A percentile compares a stretch with the other conserved stretches of the same genome.
phyloP scores from a whole-genome alignment of 306 rosid species.

The Quercus rubra region DNA sequence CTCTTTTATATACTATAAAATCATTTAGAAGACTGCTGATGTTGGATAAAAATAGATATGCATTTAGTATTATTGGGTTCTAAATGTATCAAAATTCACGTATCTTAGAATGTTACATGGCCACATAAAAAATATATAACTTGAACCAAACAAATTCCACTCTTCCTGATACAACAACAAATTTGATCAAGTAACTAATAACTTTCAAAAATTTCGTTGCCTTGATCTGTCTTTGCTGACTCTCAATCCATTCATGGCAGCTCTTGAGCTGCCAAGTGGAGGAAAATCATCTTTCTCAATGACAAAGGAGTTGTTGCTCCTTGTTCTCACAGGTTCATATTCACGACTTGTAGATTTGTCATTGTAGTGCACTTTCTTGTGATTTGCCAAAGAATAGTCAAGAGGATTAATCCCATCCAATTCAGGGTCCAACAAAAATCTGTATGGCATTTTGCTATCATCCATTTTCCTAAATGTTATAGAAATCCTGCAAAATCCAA shows the following conservation, averaged over 20 bases:
- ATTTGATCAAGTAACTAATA: too few relatives aligned
- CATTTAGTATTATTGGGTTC: too few relatives aligned
- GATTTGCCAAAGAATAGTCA: conserved; percentile 5
- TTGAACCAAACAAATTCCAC: too few relatives aligned
- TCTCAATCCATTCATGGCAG: conserved; percentile 1
- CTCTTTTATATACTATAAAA: too few relatives aligned
- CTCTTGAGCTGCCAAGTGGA: conserved; percentile 2
- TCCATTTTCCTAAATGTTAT: conserved; percentile 69
- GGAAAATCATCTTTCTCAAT: conserved; percentile 25
- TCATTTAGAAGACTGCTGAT: too few relatives aligned
- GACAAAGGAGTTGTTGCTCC: background rate
- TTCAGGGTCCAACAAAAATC: conserved; percentile 35
- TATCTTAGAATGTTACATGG: too few relatives aligned
- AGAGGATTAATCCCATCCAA: conserved; percentile 35
- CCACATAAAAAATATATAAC: too few relatives aligned
- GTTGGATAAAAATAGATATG: too few relatives aligned
- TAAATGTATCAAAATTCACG: too few relatives aligned
- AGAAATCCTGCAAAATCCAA: conserved; percentile 46
- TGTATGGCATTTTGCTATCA: conserved; percentile 38
- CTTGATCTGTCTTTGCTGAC: background rate
- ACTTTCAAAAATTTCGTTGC: background rate
- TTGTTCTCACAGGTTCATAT: background rate
- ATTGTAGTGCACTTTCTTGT: background rate
- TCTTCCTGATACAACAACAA: too few relatives aligned
- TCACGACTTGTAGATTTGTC: background rate